These are phyloP conservation scores for Solanum peruvianum DNA, from an alignment of 257 asterid genomes.

Conservation along the genomic window DNA sequence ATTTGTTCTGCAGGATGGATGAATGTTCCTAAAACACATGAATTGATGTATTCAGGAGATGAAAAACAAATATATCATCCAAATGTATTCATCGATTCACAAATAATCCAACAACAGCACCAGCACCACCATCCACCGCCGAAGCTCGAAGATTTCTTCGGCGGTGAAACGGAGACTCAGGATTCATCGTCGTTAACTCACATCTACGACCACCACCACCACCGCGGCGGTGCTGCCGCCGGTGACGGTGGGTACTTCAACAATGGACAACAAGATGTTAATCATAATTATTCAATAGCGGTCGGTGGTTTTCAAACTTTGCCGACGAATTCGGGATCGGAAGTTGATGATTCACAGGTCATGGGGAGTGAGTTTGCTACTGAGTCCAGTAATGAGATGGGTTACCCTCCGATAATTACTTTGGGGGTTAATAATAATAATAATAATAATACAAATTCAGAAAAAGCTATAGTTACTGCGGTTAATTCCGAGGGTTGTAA, in stretches of 20 bases:
- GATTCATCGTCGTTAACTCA: conserved; percentile 32
- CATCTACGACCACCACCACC: conserved; percentile 33
- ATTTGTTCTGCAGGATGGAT: conserved; percentile 37
- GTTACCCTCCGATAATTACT: conserved; percentile 9
- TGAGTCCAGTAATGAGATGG: conserved; percentile 61
- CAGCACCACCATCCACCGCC: conserved; percentile 47
- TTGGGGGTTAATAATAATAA: conserved; percentile 19
- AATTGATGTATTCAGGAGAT: conserved; percentile 7
- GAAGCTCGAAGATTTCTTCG: conserved; percentile 74
- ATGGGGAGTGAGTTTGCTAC: background rate
- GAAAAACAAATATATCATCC: background rate
- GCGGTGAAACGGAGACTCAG: conserved; percentile 1
- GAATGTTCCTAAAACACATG: conserved; percentile 21
- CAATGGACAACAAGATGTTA: conserved; percentile 39
- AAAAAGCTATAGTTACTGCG: conserved; percentile 32
- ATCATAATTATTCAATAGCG: background rate
- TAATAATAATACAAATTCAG: background rate
- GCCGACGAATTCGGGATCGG: conserved; percentile 76
- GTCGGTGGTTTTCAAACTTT: conserved; percentile 63
- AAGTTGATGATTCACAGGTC: conserved; percentile 29
- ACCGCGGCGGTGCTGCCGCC: background rate
- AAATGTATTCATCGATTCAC: background rate
- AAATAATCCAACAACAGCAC: background rate
- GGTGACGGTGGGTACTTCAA: background rate
- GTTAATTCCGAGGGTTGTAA: conserved; percentile 39